phyloP scores from a whole-genome alignment of 2,329 filamentous ascomycete genomes.

The Berkeleyomyces rouxiae region DNA sequence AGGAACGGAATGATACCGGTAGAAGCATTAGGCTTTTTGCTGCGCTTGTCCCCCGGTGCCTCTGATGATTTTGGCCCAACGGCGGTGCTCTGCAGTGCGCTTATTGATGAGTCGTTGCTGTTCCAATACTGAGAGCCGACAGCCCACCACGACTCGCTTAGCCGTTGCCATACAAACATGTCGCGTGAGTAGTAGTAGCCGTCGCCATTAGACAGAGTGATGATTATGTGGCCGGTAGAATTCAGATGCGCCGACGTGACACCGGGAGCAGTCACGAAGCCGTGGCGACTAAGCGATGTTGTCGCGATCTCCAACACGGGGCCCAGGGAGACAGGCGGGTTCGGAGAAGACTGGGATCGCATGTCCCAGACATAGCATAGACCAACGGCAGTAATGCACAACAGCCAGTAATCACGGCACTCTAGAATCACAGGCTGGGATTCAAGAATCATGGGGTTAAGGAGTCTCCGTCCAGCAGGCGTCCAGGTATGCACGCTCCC shows the following conservation, averaged over 20 bases:
- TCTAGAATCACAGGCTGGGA: slow-evolving; percentile 89
- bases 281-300: slow-evolving; percentile 60
- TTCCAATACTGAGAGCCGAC: slow-evolving; percentile 99
- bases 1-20: slow-evolving; percentile 86
- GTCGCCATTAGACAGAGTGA: slow-evolving; percentile 89
- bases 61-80: slow-evolving; percentile 33
- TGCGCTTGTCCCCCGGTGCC: slow-evolving; percentile 30
- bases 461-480: slow-evolving; percentile 68
- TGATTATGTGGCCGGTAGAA: slow-evolving; percentile 65
- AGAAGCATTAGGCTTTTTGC: slow-evolving; percentile 46
- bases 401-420: slow-evolving; percentile 71
- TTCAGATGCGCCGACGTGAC: slow-evolving; percentile 87
- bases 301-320: slow-evolving; percentile 79
- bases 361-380: slow-evolving; percentile 91
- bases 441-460: slow-evolving; percentile 76
- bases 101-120: slow-evolving; percentile 78
- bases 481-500: slow-evolving; percentile 84
- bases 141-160: slow-evolving; percentile 98
- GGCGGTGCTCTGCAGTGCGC: slow-evolving; percentile 58
- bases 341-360: slow-evolving; percentile 62
- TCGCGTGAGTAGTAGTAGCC: slow-evolving; percentile 75
- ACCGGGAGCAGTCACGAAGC: slow-evolving; percentile 58
- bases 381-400: slow-evolving; percentile 77
- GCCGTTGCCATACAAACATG: slow-evolving; percentile 82
- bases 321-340: slow-evolving; percentile 76